Base-by-base conservation (phyloP, 305 asterid species). In the Solanum hybrid region DNA sequence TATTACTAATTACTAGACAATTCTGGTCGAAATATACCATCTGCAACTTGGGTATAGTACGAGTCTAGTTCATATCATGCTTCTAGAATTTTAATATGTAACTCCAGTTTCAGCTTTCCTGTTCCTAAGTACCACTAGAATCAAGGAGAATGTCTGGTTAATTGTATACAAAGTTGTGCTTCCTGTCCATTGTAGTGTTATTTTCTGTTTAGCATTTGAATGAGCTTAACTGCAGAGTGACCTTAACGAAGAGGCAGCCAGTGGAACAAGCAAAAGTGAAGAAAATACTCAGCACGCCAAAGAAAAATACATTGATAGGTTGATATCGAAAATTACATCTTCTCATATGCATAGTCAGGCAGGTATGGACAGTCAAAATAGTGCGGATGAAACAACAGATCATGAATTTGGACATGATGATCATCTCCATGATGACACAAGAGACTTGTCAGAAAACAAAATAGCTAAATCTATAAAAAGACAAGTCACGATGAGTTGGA, bases 401-500 rank as follows among this genome's bases (percentile, higher is more conserved):
- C 64, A 72, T 69, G 40, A 72, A 87, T 66, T 56, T 88, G 89
- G 81, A 81, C 77, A 78, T 29, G 93, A 88, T 75, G 93, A 92
- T 38, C 90, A 89, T 81, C 86, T 90, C 78, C 86, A 60, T 85
- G 92, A 78, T 86, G 94, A 87, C 81, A 91, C 36, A 38, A 36
- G 42, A 8, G 73, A 87, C 38, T 87, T 86, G 80, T 60, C 93
- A 26, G 92, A 93, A 79, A 86, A 79, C 37, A 90, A 86, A 90
- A 88, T 89, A 71, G 90, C 92, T 87, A 90, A 91, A 89, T 93
- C 64, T 64, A 73, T 90, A 24, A 93, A 91, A 90, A 92, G 93
- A 88, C 91, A 91, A 90, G 91, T 89, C 77, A 89, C 92, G 29
- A 90, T 90, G 93, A 91, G 94, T 73, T 90, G 80, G 27, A 92